Conservation (phyloP, 129 eudicot species). For the Escallonia rubra region DNA sequence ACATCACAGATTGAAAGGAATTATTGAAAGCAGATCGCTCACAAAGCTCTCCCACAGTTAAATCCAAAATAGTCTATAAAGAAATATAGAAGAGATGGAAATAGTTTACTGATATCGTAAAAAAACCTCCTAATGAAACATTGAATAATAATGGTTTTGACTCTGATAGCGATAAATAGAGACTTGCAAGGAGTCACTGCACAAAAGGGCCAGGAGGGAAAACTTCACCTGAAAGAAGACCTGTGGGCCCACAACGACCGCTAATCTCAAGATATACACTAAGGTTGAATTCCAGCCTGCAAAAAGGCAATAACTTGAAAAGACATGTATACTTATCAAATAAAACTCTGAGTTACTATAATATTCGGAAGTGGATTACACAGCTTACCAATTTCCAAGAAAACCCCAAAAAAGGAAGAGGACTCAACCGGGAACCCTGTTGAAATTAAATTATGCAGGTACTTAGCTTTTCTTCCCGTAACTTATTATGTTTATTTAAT, state of each 20-base stretch:
- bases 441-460: not conserved
- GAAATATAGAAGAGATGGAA: no score
- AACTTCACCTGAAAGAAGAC: not conserved
- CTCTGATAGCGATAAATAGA: no score
- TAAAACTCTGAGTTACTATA: slow-evolving; percentile 2
- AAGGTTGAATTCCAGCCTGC: not conserved
- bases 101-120: no score
- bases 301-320: not conserved
- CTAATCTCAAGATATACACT: not conserved
- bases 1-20: no score
- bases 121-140: no score
- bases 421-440: slow-evolving; percentile 30
- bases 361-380: not conserved
- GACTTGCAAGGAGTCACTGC: not conserved
- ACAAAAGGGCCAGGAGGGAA: not conserved
- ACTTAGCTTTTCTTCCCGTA: slow-evolving; percentile 18
- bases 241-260: not conserved
- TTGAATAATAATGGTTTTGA: no score
- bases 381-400: slow-evolving; percentile 27
- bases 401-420: slow-evolving; percentile 37
- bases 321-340: slow-evolving; percentile 11
- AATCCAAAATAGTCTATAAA: no score
- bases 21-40: no score
- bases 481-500: not conserved
- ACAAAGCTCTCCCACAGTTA: no score